Base-by-base conservation (phyloP, 2,329 filamentous ascomycete genomes). In the Periconia digitata region DNA sequence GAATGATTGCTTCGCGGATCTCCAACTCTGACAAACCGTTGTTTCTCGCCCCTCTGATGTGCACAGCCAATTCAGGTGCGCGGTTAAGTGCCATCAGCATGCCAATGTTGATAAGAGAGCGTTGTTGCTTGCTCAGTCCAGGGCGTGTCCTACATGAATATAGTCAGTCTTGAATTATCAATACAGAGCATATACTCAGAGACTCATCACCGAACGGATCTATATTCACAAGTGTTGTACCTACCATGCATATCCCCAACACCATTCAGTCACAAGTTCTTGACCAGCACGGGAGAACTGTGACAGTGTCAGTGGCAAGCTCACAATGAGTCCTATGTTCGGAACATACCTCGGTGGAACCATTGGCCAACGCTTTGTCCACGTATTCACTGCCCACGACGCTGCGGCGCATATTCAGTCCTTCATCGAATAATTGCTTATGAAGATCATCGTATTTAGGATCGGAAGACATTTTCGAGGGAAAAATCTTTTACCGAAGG, bases 31-130 rank as follows among this genome's bases (percentile, higher is more conserved):
- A 79, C 10, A 83, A 70, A 0, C 84, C 84, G 55, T 87, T 87
- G 55, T 81, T 84, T 54, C 83, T 68, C 1, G 84, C 84, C 0
- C 84, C 84, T 18, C 82, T 74, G n/a, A 84, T 74, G 62, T 87
- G 84, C 7, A 83, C 76, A 0, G 74, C 83, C 47, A 87, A 71
- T 62, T 87, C 84, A 0, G 79, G 77, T 6, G 72, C 74, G 5
- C 81, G 74, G 58, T 85, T 85, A 52, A 85, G 73, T 3, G 82
- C 82, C 64, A 80, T 81, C 39, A 87, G 72, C 79, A 87, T 85
- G 40, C 79, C 83, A 40, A 86, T 81, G 63, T 86, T 86, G 44
- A 87, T 70, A 46, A 87, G 73, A 44, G 77, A 81, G 40, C 84
- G 77, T 55, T 83, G 79, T 64, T 85, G 84, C 50, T 79, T 76